phyloP scores from a whole-genome alignment of 2,329 filamentous ascomycete genomes.

The Fusarium dlaminii region DNA sequence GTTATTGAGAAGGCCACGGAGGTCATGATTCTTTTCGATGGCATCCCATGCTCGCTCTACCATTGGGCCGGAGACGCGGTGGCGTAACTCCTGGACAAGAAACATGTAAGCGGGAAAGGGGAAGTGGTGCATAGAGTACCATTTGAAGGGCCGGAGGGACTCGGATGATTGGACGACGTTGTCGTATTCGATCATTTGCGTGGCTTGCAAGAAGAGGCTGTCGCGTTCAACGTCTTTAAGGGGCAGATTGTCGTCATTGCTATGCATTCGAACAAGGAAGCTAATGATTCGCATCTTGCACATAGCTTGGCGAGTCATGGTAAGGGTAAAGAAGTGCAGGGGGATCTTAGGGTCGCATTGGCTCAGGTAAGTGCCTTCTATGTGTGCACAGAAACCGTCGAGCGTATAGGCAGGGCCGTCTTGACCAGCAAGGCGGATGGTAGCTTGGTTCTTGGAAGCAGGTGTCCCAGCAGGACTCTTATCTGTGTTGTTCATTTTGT shows the following conservation, averaged over 20 bases:
- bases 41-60: conserved; percentile 68
- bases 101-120: conserved; percentile 71
- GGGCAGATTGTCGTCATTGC: conserved; percentile 48
- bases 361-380: conserved; percentile 65
- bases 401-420: conserved; percentile 60
- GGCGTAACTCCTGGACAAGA: conserved; percentile 64
- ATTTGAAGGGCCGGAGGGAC: conserved; percentile 62
- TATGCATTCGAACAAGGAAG: conserved; percentile 61
- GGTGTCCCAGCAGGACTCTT: conserved; percentile 38
- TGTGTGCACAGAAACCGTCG: conserved; percentile 63
- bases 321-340: conserved; percentile 66
- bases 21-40: conserved; percentile 64
- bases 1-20: conserved; percentile 59
- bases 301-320: conserved; percentile 65
- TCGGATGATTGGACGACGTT: conserved; percentile 63
- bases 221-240: conserved; percentile 61
- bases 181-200: conserved; percentile 68
- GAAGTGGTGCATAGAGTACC: conserved; percentile 69
- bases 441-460: conserved; percentile 42
- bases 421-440: conserved; percentile 60
- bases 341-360: conserved; percentile 68
- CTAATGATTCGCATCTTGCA: conserved; percentile 66
- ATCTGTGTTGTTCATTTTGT: conserved; percentile 44
- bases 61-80: conserved; percentile 61
- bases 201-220: conserved; percentile 62